Evolutionary conservation across 2,329 filamentous ascomycete genomes (phyloP).

Genomic region (Colletotrichum salicis): DNA sequence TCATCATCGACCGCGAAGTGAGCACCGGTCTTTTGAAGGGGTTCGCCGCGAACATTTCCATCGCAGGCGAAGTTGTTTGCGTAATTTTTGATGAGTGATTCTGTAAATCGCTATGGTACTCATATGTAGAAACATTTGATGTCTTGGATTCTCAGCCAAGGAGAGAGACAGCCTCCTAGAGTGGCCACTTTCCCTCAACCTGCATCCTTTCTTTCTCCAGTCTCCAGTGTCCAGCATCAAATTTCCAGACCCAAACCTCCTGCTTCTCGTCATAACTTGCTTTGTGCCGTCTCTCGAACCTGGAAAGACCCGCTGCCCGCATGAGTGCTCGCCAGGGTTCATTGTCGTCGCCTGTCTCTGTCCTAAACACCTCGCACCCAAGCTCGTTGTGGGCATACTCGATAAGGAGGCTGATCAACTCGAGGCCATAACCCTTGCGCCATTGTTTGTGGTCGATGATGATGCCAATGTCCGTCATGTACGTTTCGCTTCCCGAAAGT

Average conservation of each 20-base stretch:
- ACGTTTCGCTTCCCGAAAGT: background rate
- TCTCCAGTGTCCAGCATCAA: background rate
- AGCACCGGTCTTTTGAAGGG: constrained; percentile 65
- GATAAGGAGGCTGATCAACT: background rate
- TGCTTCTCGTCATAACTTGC: background rate
- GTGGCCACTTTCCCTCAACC: background rate
- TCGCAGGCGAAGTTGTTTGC: constrained; percentile 57
- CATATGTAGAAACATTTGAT: background rate
- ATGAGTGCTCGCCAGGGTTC: background rate
- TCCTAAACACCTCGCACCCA: background rate
- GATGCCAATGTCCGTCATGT: background rate
- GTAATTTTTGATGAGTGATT: constrained; percentile 58
- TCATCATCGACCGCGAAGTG: constrained; percentile 69
- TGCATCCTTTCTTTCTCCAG: background rate
- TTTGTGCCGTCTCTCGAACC: background rate
- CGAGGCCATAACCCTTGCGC: background rate
- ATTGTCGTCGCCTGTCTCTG: background rate
- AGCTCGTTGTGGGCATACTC: background rate
- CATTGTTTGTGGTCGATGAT: background rate
- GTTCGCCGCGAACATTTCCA: constrained; percentile 53
- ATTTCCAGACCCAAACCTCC: background rate
- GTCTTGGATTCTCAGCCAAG: background rate
- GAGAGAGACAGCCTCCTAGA: background rate
- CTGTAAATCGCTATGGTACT: background rate
- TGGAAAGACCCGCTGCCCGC: background rate